Evolutionary conservation across 148 eudicot genomes (phyloP).

Genomic region (Heliosperma pusillum): DNA sequence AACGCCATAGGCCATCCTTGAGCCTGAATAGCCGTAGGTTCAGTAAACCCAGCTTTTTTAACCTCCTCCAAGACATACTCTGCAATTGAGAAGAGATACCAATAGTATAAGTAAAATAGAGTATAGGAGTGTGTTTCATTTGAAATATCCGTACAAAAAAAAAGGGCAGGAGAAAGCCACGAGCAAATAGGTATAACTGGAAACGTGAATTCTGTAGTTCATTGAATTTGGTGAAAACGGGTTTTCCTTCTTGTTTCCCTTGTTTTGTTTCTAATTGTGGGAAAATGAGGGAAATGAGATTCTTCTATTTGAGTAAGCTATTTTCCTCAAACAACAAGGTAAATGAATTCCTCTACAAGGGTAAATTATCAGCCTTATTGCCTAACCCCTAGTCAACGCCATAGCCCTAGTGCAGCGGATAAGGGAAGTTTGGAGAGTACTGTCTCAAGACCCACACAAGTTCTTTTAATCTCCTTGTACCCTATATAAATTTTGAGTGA

Average conservation of each 20-base stretch:
- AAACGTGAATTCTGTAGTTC: not conserved
- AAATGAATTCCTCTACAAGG: too few relatives aligned
- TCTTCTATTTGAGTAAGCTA: too few relatives aligned
- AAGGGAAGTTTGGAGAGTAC: too few relatives aligned
- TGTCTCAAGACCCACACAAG: too few relatives aligned
- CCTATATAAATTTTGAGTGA: too few relatives aligned
- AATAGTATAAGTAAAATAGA: not conserved
- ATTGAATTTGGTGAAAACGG: not conserved
- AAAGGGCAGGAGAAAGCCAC: too few relatives aligned
- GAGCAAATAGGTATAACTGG: too few relatives aligned
- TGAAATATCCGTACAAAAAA: too few relatives aligned
- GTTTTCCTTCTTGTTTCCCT: not conserved
- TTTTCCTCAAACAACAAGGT: too few relatives aligned
- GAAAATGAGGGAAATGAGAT: too few relatives aligned
- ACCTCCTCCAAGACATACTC: constrained; percentile 93
- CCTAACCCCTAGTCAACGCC: not conserved
- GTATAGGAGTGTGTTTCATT: too few relatives aligned
- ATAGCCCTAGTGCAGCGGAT: not conserved
- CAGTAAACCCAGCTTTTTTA: constrained; percentile 84
- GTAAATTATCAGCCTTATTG: not conserved
- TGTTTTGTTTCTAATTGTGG: not conserved
- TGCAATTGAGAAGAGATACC: constrained; percentile 23
- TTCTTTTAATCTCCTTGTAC: too few relatives aligned
- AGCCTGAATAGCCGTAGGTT: constrained; percentile 98
- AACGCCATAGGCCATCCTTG: constrained; percentile 99